Conservation (phyloP, 2,329 filamentous ascomycete genomes). For the Dactylonectria estremocensis region DNA sequence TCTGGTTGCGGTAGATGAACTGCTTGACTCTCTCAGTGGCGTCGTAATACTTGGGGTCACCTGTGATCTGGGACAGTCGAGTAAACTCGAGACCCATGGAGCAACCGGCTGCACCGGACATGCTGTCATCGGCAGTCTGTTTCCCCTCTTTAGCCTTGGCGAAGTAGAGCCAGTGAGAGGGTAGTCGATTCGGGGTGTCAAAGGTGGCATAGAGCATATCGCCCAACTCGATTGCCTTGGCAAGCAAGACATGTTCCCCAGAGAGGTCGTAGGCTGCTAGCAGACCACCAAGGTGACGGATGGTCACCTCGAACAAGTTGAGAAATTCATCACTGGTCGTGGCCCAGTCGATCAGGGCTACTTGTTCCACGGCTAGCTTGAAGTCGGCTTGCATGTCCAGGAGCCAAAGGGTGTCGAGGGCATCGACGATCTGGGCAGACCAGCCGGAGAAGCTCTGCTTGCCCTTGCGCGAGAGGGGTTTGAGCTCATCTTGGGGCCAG, state of each 20-base stretch:
- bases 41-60: slow-evolving; percentile 81
- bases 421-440: slow-evolving; percentile 72
- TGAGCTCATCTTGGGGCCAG: slow-evolving; percentile 71
- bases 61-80: slow-evolving; percentile 80
- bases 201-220: slow-evolving; percentile 69
- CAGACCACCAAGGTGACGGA: slow-evolving; percentile 68
- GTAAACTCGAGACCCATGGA: slow-evolving; percentile 83
- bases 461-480: slow-evolving; percentile 63
- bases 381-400: slow-evolving; percentile 73
- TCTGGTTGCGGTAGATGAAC: slow-evolving; percentile 76
- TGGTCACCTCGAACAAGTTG: slow-evolving; percentile 76
- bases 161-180: slow-evolving; percentile 64
- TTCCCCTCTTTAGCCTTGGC: slow-evolving; percentile 55
- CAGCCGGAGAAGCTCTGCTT: slow-evolving; percentile 68
- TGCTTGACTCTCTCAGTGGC: slow-evolving; percentile 82
- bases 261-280: slow-evolving; percentile 68
- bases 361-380: slow-evolving; percentile 61
- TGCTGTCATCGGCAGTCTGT: slow-evolving; percentile 54
- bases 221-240: slow-evolving; percentile 67
- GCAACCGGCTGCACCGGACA: slow-evolving; percentile 67
- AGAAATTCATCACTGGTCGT: slow-evolving; percentile 62
- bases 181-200: slow-evolving; percentile 69
- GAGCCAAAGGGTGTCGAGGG: slow-evolving; percentile 72
- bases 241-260: slow-evolving; percentile 60
- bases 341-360: slow-evolving; percentile 70